Conservation (phyloP, 176 grass and related monocot genomes). For the Musa itinerans region DNA sequence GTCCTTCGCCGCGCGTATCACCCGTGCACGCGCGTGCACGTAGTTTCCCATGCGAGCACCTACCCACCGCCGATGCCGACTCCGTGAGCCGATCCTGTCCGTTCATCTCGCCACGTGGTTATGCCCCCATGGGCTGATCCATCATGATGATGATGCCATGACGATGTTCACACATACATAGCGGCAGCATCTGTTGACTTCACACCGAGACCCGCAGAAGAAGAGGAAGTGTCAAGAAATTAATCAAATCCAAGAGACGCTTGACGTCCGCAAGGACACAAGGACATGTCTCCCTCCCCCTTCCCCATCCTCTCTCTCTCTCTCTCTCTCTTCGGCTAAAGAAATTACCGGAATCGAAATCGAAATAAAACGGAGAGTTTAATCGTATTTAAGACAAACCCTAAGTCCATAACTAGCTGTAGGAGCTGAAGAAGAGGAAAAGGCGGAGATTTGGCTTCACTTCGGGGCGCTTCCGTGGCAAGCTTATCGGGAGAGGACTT, state of each 20-base stretch:
- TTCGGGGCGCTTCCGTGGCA: neutral
- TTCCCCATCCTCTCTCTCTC: too few relatives aligned
- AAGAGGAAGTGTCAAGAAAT: slow-evolving; percentile 1
- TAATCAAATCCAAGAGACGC: slow-evolving; percentile 86
- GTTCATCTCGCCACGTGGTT: neutral
- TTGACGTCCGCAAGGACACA: slow-evolving; percentile 97
- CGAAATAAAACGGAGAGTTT: neutral
- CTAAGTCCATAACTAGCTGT: neutral
- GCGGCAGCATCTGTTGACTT: neutral
- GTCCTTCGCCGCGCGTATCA: neutral
- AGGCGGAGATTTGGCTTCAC: neutral
- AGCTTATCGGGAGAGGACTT: neutral
- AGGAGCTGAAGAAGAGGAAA: neutral
- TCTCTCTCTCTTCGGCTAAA: neutral
- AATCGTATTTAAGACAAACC: slow-evolving; percentile 8
- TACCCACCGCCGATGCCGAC: neutral
- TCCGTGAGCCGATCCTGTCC: neutral
- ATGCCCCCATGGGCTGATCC: neutral
- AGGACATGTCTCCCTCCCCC: neutral
- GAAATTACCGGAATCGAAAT: neutral
- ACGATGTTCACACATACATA: neutral
- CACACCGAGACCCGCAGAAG: neutral
- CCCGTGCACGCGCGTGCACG: neutral
- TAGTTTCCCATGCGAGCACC: neutral
- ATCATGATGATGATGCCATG: neutral